A percentile compares a stretch with the other conserved stretches of the same genome.
These are phyloP conservation scores for Suillus americanus DNA, from an alignment of 768 basidiomycete species.

Conservation along the genomic window DNA sequence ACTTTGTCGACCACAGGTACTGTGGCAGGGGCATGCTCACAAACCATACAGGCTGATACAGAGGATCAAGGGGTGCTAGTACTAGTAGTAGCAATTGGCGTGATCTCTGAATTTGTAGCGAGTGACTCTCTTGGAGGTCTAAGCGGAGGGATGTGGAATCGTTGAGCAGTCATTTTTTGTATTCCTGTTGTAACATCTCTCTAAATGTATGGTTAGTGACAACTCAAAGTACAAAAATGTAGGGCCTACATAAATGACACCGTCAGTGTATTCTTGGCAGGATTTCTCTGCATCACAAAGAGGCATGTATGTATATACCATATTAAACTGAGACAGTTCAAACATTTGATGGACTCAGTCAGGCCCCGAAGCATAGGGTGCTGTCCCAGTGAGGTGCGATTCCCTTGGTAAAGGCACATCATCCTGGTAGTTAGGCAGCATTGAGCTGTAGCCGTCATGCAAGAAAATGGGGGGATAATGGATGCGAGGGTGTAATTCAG, in stretches of 20 bases:
- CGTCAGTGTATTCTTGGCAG: not conserved
- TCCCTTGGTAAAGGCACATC: not conserved
- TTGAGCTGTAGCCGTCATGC: not conserved
- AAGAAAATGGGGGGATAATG: not conserved
- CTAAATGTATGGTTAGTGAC: not conserved
- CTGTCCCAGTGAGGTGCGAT: not conserved
- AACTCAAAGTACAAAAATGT: not conserved
- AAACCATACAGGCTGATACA: not conserved
- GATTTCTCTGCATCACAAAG: not conserved
- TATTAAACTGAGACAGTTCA: not conserved
- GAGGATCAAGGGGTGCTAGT: not conserved
- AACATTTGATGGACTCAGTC: not conserved
- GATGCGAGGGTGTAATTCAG: not conserved
- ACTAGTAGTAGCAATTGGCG: no score
- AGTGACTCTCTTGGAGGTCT: not conserved
- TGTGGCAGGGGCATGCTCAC: accelerated
- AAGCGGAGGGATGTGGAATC: not conserved
- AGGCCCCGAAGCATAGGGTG: not conserved
- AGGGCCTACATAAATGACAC: not conserved
- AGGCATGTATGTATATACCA: not conserved
- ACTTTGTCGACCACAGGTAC: not conserved
- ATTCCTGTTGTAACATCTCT: not conserved
- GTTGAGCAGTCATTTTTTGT: not conserved
- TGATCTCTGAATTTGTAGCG: no score
- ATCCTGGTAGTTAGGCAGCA: not conserved